Evolutionary conservation across 768 basidiomycete species (phyloP).

Genomic region (Auriculariales sp.): DNA sequence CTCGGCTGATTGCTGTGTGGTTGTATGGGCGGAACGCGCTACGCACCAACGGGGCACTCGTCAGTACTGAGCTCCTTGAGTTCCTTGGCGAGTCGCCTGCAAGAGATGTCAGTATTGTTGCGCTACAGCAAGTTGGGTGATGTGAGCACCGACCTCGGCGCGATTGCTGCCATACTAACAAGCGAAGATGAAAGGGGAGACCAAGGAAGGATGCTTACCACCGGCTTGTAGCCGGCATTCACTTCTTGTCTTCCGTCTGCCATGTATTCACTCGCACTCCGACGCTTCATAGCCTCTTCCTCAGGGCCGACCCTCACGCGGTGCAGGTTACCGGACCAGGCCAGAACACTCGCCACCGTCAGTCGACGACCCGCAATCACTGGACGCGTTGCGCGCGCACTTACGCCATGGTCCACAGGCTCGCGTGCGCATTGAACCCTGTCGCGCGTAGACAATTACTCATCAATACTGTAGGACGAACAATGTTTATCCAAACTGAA

Average conservation of each 20-base stretch:
- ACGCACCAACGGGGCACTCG: slow-evolving; percentile 50
- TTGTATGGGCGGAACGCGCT: not conserved
- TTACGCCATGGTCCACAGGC: not conserved
- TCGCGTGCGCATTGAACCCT: not conserved
- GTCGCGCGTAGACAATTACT: not conserved
- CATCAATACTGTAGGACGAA: slow-evolving; percentile 34
- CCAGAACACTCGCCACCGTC: not conserved
- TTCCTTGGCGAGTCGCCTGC: slow-evolving; percentile 56
- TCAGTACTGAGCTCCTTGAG: slow-evolving; percentile 49
- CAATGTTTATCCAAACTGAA: slow-evolving; percentile 99
- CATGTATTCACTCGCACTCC: not conserved
- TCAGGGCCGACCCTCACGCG: not conserved
- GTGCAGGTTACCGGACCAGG: not conserved
- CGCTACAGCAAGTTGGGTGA: too few relatives aligned
- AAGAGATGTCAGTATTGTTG: too few relatives aligned
- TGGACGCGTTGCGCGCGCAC: not conserved
- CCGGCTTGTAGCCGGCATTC: not conserved
- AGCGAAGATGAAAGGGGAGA: not conserved
- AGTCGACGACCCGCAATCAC: not conserved
- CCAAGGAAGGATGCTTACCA: not conserved
- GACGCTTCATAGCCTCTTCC: not conserved
- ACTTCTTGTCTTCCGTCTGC: not conserved
- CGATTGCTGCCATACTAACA: not conserved
- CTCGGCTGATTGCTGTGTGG: not conserved
- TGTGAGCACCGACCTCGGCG: too few relatives aligned